phyloP scores from a whole-genome alignment of 2,329 filamentous ascomycete genomes.

The Grosmannia penicillata region DNA sequence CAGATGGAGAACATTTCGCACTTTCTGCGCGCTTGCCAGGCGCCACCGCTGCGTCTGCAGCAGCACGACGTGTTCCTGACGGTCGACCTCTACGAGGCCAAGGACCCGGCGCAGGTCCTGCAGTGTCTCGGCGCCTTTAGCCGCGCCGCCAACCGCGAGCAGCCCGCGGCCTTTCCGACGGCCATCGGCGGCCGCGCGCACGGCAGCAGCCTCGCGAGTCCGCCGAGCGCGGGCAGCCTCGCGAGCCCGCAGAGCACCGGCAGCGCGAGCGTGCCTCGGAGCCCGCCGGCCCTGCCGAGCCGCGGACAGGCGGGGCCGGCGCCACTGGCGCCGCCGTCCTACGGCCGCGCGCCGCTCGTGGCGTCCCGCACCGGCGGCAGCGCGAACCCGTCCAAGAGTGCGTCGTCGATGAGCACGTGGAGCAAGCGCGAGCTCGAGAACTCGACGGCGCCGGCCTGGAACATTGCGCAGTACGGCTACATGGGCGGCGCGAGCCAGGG shows the following conservation, averaged over 20 bases:
- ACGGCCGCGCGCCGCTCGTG: constrained; percentile 23
- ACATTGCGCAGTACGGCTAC: constrained; percentile 95
- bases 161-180: constrained; percentile 58
- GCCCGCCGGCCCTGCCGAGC: not conserved
- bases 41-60: constrained; percentile 70
- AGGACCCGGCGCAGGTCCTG: constrained; percentile 89
- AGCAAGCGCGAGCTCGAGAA: constrained; percentile 72
- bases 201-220: constrained; percentile 26
- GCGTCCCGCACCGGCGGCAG: constrained; percentile 39
- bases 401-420: constrained; percentile 67
- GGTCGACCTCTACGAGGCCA: constrained; percentile 88
- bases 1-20: constrained; percentile 99
- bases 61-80: constrained; percentile 94
- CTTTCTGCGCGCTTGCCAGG: constrained; percentile 79
- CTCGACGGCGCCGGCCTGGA: constrained; percentile 81
- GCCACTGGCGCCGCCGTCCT: constrained; percentile 12
- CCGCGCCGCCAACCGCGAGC: constrained; percentile 60
- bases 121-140: constrained; percentile 90
- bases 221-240: constrained; percentile 43
- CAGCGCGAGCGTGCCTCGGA: constrained; percentile 15
- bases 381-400: constrained; percentile 40
- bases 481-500: constrained; percentile 96
- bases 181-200: constrained; percentile 58
- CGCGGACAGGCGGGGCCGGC: not conserved
- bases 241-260: constrained; percentile 56